A percentile compares a stretch with the other conserved stretches of the same genome.
phyloP scores from a whole-genome alignment of 768 basidiomycete genomes.

The Hygrocybe punicea region DNA sequence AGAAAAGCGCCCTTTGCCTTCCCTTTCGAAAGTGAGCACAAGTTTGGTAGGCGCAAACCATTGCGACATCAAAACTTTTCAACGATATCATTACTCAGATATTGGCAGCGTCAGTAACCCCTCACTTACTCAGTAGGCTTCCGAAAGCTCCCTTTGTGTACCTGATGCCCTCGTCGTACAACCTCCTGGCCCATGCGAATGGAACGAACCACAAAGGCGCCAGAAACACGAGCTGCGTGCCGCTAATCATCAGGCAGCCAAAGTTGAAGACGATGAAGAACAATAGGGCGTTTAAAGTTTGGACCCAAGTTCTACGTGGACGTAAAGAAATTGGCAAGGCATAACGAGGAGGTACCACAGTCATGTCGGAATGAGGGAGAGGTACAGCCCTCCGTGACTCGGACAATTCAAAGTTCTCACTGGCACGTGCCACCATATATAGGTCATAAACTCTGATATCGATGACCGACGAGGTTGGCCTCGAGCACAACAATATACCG shows the following conservation, averaged over 20 bases:
- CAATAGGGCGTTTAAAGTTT: slow-evolving; percentile 46
- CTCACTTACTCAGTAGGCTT: slow-evolving; percentile 60
- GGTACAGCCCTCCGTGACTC: neutral
- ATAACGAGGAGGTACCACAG: slow-evolving; percentile 26
- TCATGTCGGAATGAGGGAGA: slow-evolving; percentile 4
- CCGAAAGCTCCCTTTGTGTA: slow-evolving; percentile 85
- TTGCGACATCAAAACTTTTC: slow-evolving; percentile 72
- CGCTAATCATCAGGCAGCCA: slow-evolving; percentile 67
- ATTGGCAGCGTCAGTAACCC: neutral
- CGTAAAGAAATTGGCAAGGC: slow-evolving; percentile 53
- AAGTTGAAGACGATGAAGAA: slow-evolving; percentile 58
- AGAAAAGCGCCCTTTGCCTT: slow-evolving; percentile 63
- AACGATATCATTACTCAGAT: neutral
- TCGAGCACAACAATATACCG: no score
- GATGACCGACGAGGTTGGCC: no score
- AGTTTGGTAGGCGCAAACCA: slow-evolving; percentile 79
- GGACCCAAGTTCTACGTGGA: slow-evolving; percentile 51
- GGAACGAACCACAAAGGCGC: slow-evolving; percentile 66
- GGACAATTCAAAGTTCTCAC: neutral
- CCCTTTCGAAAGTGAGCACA: slow-evolving; percentile 67
- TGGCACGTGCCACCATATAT: neutral
- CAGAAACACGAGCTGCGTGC: slow-evolving; percentile 67
- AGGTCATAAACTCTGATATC: no score
- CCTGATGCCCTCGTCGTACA: slow-evolving; percentile 69
- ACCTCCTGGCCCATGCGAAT: slow-evolving; percentile 47